phyloP scores from a whole-genome alignment of 768 basidiomycete species.

The Rhizopogon sp. region DNA sequence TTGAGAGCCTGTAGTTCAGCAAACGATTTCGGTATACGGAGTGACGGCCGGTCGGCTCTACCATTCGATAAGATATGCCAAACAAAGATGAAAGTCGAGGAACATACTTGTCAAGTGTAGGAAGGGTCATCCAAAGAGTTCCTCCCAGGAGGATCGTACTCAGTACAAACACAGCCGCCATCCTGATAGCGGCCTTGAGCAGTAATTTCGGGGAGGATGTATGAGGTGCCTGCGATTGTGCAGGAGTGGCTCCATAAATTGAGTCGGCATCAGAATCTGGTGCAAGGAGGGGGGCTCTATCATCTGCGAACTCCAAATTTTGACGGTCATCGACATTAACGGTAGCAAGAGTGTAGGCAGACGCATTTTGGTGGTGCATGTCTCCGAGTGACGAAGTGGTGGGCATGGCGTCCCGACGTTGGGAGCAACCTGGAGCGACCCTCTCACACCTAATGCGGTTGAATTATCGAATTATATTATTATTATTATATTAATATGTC shows the following conservation, averaged over 20 bases:
- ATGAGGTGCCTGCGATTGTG: constrained; percentile 15
- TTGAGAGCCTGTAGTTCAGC: constrained; percentile 83
- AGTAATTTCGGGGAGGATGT: constrained; percentile 54
- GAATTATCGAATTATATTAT: not conserved
- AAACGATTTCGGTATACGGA: constrained; percentile 88
- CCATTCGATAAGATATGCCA: constrained; percentile 7
- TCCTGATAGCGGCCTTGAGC: constrained; percentile 78
- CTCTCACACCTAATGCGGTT: not conserved
- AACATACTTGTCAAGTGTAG: constrained; percentile 72
- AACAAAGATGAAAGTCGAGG: not conserved
- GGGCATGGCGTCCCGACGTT: constrained; percentile 1
- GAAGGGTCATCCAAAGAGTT: constrained; percentile 77
- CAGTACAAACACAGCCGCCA: constrained; percentile 69
- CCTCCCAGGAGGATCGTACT: constrained; percentile 69
- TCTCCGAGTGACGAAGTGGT: constrained; percentile 7
- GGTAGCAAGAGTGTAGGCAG: constrained; percentile 63
- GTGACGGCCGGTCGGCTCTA: constrained; percentile 68
- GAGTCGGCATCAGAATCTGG: constrained; percentile 32
- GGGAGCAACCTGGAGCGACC: not conserved
- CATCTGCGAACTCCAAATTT: constrained; percentile 23
- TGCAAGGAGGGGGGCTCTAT: constrained; percentile 38
- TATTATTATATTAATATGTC: constrained; percentile 5
- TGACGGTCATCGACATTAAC: constrained; percentile 32
- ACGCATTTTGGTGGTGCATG: constrained; percentile 31
- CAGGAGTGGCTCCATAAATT: constrained; percentile 47